Conservation (phyloP, 441 rosid species). For the Lepidium campestre region DNA sequence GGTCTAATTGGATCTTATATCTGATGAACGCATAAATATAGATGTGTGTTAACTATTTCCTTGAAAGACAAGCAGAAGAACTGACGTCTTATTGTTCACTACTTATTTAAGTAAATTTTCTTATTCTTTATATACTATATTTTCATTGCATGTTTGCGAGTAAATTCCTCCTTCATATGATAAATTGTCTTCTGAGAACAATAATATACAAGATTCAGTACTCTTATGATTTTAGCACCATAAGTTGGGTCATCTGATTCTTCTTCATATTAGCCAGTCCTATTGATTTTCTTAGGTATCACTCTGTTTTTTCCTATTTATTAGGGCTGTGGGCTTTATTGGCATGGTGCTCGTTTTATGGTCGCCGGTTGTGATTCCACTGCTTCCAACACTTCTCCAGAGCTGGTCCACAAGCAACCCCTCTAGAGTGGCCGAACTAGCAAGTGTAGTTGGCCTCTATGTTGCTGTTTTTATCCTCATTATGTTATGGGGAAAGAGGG, state of each 20-base stretch:
- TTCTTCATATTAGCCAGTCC: background rate
- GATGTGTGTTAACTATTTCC: background rate
- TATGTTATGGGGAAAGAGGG: constrained; percentile 80
- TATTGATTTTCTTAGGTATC: constrained; percentile 1
- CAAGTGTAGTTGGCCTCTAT: constrained; percentile 74
- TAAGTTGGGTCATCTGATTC: background rate
- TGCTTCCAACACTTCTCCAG: constrained; percentile 80
- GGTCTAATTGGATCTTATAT: background rate
- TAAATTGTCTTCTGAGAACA: background rate
- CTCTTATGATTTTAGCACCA: constrained; percentile 19
- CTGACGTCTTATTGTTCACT: background rate
- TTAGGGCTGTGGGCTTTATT: constrained; percentile 72
- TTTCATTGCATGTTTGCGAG: background rate
- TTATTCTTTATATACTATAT: background rate
- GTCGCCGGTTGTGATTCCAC: constrained; percentile 84
- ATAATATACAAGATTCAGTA: background rate
- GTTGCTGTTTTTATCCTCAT: constrained; percentile 70
- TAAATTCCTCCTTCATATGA: background rate
- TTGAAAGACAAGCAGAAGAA: background rate
- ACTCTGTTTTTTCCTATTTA: constrained; percentile 7
- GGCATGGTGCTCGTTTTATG: constrained; percentile 85
- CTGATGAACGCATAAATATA: background rate
- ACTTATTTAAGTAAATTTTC: background rate
- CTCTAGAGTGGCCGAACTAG: constrained; percentile 65
- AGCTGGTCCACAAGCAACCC: constrained; percentile 75